Evolutionary conservation across 495 filamentous ascomycete species (phyloP), one percentile per base, ranked within the genome.

Genomic region (Usnea hakonensis): DNA sequence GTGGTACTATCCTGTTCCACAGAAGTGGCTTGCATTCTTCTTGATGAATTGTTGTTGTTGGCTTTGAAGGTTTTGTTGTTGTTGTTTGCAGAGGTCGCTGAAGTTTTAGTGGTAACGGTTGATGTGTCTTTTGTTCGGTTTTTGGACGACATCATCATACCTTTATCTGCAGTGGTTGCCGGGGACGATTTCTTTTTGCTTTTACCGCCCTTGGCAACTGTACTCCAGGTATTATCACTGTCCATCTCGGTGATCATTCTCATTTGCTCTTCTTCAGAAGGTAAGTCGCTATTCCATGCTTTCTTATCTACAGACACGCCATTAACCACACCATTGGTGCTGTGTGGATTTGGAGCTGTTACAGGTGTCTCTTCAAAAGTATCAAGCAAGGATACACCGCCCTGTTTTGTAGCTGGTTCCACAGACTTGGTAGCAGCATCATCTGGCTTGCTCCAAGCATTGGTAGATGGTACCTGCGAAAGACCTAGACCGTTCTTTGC

Each of bases 261-360:
- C 74, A 94, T 75, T 76, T 95, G 90, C 73, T 94, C 90, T 70
- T 96, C 90, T 74, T 95, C 90, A 0, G 89, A 89, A 7, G 86
- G 88, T 46, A 88, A 77, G 59, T 79, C 79, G 50, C 78, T 72
- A 48, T 77, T 75, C 85, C 81, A 88, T 64, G 65, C 72, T 37
- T 72, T 55, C 48, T 23, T 32, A 33, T 65, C 55, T 48, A 35
- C 28, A 13, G 48, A 37, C 19, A 52, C n/a, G 4, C 30, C 33
- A 40, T 59, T 33, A 41, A 17, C 33, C 30, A 35, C 53, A 43
- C 63, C 17, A 43, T 58, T 56, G 43, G 7, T 36, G 10, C 21
- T 14, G 19, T n/a, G 21, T 30, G 64, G 67, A 55, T 61, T 64
- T 70, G 19, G 70, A 54, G 72, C 67, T 58, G 75, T 63, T 40